phyloP scores from a whole-genome alignment of 768 basidiomycete species.

The Mycena indigotica region DNA sequence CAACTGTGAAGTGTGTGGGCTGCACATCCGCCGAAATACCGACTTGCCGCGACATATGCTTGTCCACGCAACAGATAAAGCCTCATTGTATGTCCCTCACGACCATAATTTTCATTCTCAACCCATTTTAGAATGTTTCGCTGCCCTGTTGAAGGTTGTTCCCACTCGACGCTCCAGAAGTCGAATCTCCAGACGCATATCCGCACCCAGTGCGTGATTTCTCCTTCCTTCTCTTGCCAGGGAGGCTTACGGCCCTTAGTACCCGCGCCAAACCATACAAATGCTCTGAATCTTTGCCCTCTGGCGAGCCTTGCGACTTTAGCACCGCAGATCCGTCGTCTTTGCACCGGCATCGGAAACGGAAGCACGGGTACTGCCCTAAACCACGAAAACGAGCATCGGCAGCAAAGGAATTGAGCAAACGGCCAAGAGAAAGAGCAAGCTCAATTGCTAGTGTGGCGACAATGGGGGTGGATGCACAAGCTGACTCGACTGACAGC shows the following conservation, averaged over 20 bases:
- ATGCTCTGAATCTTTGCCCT: constrained; percentile 13
- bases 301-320: constrained; percentile 9
- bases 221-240: background rate
- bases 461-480: background rate
- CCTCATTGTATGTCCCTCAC: constrained; percentile 24
- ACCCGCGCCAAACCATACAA: constrained; percentile 24
- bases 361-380: constrained; percentile 19
- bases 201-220: constrained; percentile 32
- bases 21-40: constrained; percentile 24
- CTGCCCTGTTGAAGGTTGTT: constrained; percentile 27
- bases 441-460: background rate
- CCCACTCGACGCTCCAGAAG: constrained; percentile 27
- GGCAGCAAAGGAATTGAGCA: background rate
- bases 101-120: background rate
- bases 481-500: background rate
- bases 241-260: background rate
- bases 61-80: constrained; percentile 26
- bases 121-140: constrained; percentile 23
- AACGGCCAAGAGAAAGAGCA: background rate
- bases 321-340: constrained; percentile 20
- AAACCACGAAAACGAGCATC: background rate
- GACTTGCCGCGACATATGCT: constrained; percentile 33
- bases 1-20: constrained; percentile 22
- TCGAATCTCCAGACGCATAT: constrained; percentile 31
- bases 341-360: constrained; percentile 19